These are phyloP conservation scores for Oryza meyeriana DNA, from an alignment of 176 grass and related monocot genomes.

Conservation along the genomic window DNA sequence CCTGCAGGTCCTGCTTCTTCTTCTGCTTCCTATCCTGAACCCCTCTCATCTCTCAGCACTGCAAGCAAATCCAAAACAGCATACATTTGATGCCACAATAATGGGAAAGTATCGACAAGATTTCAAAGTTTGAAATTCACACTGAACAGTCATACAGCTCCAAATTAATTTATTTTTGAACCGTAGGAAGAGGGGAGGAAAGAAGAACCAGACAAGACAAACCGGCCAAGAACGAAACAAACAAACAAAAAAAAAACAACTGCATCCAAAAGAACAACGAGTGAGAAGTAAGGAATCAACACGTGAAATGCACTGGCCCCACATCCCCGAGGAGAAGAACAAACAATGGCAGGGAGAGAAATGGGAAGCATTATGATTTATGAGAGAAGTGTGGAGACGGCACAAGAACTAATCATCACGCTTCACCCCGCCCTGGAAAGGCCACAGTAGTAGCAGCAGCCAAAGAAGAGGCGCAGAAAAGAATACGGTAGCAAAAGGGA, in stretches of 20 bases:
- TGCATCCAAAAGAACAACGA: slow-evolving; percentile 22
- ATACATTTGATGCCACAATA: not conserved
- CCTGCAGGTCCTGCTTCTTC: slow-evolving; percentile 56
- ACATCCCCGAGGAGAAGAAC: slow-evolving; percentile 13
- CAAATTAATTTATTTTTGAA: slow-evolving; percentile 14
- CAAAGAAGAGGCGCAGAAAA: slow-evolving; percentile 6
- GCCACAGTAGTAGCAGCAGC: not conserved
- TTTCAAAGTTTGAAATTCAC: slow-evolving; percentile 24
- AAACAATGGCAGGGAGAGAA: not conserved
- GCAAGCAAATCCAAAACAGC: slow-evolving; percentile 12
- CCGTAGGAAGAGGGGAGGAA: not conserved
- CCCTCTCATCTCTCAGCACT: slow-evolving; percentile 53
- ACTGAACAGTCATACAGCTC: not conserved
- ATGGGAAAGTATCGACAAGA: not conserved
- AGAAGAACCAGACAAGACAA: slow-evolving; percentile 11
- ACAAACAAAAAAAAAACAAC: slow-evolving; percentile 36
- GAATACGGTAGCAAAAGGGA: not conserved
- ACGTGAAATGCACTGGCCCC: slow-evolving; percentile 40
- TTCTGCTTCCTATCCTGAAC: slow-evolving; percentile 49
- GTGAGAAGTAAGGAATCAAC: slow-evolving; percentile 6
- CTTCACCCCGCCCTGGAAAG: slow-evolving; percentile 10
- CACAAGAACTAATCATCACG: slow-evolving; percentile 37
- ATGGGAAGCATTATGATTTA: slow-evolving; percentile 4
- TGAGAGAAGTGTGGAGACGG: not conserved
- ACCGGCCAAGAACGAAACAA: slow-evolving; percentile 26